Conservation (phyloP, 164 flowering plant genomes). For the Chimonanthus praecox region DNA sequence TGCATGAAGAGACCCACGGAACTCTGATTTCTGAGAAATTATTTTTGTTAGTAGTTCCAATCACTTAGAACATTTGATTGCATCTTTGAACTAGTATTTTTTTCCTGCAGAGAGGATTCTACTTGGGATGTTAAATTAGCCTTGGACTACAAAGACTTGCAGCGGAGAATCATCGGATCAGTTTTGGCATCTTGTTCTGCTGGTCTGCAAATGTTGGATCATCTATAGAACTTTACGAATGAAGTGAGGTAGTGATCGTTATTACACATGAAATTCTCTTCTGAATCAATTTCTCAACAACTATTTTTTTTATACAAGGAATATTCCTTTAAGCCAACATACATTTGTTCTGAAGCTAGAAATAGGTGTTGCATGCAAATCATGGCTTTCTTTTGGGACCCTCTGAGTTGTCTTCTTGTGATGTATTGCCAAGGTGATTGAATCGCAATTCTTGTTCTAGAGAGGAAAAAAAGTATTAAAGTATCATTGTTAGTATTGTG, state of each 20-base stretch:
- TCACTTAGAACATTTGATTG: background rate
- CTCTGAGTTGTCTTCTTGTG: background rate
- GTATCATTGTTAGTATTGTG: background rate
- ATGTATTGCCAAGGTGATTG: background rate
- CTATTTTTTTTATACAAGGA: no score
- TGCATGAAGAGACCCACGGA: background rate
- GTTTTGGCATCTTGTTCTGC: conserved; percentile 47
- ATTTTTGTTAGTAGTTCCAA: no score
- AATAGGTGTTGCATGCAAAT: background rate
- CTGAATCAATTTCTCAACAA: background rate
- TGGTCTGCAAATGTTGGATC: conserved; percentile 43
- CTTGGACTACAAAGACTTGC: conserved; percentile 47
- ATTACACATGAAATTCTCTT: no score
- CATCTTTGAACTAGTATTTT: background rate
- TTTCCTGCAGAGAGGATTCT: conserved; percentile 26
- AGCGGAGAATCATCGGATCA: conserved; percentile 58
- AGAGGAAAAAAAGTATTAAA: background rate
- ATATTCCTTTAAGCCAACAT: background rate
- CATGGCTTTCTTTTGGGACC: background rate
- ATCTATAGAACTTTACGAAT: background rate
- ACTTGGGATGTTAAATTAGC: conserved; percentile 77
- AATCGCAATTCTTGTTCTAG: background rate
- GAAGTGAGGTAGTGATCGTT: no score
- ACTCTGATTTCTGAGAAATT: background rate
- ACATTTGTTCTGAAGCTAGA: background rate